A percentile compares a stretch with the other conserved stretches of the same genome.
Evolutionary conservation across 805 yeast species (phyloP).

Genomic region (Wickerhamiella siamensis): DNA sequence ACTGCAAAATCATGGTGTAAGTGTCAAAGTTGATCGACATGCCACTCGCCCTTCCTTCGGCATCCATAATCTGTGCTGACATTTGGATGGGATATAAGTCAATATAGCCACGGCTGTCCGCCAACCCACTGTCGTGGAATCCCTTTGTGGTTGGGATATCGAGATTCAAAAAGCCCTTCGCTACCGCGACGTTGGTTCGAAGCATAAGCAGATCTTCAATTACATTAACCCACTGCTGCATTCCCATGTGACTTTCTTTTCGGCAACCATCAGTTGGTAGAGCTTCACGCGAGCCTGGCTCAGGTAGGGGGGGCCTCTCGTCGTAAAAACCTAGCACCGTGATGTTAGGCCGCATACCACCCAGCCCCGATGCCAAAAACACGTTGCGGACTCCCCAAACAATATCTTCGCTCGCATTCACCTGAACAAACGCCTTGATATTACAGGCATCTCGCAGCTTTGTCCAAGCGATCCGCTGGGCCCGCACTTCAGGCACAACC

Average conservation of each 20-base stretch:
- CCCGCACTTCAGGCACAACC: conserved; percentile 51
- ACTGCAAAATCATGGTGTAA: conserved; percentile 78
- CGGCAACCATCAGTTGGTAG: conserved; percentile 73
- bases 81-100: conserved; percentile 95
- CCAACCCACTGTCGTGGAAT: conserved; percentile 18
- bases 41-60: conserved; percentile 49
- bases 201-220: conserved; percentile 79
- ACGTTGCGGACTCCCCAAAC: conserved; percentile 95
- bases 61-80: conserved; percentile 65
- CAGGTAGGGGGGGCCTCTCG: conserved; percentile 13
- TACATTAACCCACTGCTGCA: conserved; percentile 80
- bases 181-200: conserved; percentile 87
- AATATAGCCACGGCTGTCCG: conserved; percentile 36
- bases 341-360: conserved; percentile 95
- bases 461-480: conserved; percentile 70
- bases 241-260: conserved; percentile 50
- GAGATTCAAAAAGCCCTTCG: conserved; percentile 65
- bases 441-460: conserved; percentile 62
- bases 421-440: conserved; percentile 88
- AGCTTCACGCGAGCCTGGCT: conserved; percentile 26
- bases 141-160: conserved; percentile 37
- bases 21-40: conserved; percentile 90
- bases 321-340: conserved; percentile 86
- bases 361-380: conserved; percentile 86
- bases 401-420: conserved; percentile 71